Evolutionary conservation across 2,329 filamentous ascomycete species (phyloP).

Genomic region (Penicillium capsulatum): DNA sequence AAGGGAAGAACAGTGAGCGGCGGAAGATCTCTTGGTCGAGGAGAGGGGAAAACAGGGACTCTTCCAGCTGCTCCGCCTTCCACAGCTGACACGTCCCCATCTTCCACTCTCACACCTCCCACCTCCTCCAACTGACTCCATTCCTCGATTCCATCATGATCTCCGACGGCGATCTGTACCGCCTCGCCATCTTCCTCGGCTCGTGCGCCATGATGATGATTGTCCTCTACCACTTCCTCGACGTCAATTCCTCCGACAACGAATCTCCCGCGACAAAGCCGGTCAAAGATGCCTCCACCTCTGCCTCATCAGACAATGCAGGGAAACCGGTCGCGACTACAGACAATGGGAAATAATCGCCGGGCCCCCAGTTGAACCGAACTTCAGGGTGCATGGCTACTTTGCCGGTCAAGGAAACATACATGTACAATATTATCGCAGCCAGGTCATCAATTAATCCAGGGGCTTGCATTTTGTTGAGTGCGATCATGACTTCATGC

Average conservation of each 20-base stretch:
- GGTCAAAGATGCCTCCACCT: constrained; percentile 7
- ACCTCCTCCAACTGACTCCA: constrained; percentile 1
- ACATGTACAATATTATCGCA: too few relatives aligned
- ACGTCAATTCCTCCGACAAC: constrained; percentile 70
- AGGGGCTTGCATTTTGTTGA: too few relatives aligned
- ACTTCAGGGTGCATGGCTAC: too few relatives aligned
- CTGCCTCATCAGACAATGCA: constrained; percentile 7
- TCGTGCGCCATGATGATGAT: constrained; percentile 86
- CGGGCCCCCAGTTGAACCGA: neutral
- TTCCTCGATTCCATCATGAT: constrained; percentile 85
- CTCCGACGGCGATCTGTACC: constrained; percentile 85
- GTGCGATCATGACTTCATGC: too few relatives aligned
- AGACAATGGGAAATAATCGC: constrained; percentile 6
- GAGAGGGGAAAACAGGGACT: neutral
- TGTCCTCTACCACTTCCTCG: constrained; percentile 91
- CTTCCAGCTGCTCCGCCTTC: too few relatives aligned
- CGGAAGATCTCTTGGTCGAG: neutral
- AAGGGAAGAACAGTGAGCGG: neutral
- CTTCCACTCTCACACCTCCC: neutral
- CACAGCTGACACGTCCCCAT: too few relatives aligned
- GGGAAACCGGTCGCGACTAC: constrained; percentile 1
- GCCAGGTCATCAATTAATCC: too few relatives aligned
- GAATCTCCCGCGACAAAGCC: constrained; percentile 10
- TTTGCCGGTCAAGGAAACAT: too few relatives aligned
- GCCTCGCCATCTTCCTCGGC: constrained; percentile 88